Evolutionary conservation across 352 stramenopile species (phyloP).

Genomic region (Pythium rishiriense): DNA sequence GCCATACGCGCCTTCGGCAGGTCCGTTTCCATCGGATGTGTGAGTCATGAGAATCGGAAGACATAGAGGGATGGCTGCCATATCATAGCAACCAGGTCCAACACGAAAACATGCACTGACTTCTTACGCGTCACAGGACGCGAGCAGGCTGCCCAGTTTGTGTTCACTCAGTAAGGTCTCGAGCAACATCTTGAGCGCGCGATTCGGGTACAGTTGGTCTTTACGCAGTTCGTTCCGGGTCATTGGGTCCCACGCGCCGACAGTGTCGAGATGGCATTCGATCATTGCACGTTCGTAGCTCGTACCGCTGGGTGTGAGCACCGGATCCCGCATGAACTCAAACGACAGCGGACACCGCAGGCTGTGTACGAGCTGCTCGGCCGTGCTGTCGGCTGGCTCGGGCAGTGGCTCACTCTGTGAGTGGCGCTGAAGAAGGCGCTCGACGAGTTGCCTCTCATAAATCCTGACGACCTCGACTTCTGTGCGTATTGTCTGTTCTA

Average conservation of each 20-base stretch:
- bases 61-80: background rate
- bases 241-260: slow-evolving; percentile 65
- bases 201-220: slow-evolving; percentile 57
- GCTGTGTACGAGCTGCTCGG: slow-evolving; percentile 65
- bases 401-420: background rate
- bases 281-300: slow-evolving; percentile 77
- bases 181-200: slow-evolving; percentile 62
- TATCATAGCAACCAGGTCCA: background rate
- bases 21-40: background rate
- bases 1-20: background rate
- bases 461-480: slow-evolving; percentile 61
- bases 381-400: slow-evolving; percentile 34
- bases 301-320: slow-evolving; percentile 65
- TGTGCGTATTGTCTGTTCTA: slow-evolving; percentile 52
- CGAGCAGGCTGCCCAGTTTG: slow-evolving; percentile 45
- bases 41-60: background rate
- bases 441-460: slow-evolving; percentile 43
- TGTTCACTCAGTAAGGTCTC: slow-evolving; percentile 65
- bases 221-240: slow-evolving; percentile 50
- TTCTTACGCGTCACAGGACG: slow-evolving; percentile 11
- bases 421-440: slow-evolving; percentile 27
- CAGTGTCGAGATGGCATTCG: slow-evolving; percentile 57
- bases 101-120: background rate
- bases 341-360: slow-evolving; percentile 68
- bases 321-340: slow-evolving; percentile 67